Base-by-base conservation (phyloP, 148 eudicot genomes). In the Salicornia ramosissima region DNA sequence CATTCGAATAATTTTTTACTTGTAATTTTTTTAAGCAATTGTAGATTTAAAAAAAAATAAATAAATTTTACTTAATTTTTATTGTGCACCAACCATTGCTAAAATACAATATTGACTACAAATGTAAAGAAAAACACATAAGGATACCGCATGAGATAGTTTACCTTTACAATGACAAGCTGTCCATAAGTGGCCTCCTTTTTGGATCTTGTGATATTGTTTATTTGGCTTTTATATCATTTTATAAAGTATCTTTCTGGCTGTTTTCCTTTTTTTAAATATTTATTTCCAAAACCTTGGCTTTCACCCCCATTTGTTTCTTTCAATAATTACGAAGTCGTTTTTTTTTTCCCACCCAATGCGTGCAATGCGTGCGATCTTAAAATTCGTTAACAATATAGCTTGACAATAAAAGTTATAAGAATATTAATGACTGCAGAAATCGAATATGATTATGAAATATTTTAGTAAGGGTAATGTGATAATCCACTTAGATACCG, bases 91-190 rank as follows among this genome's bases (percentile, higher is more conserved):
- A 43, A 43, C 47, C 13, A 10, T 6, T 1, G 47, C 47, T 43
- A 43, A 43, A 59, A 30, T 30, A 8, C n/a, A 43, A 59, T 29
- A 30, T 51, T 51, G 19, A 21, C 29, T 46, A 26, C 16, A 46
- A 14, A 19, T 26, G 26, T 1, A 24, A 28, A 46, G 46, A 59
- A 42, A 52, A 9, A 33, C n/a, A 49, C 74, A 28, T n/a, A n/a
- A n/a, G n/a, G n/a, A n/a, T n/a, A n/a, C n/a, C n/a, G 46, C 56
- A 22, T 42, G 21, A 47, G n/a, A 25, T 56, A 28, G 16, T 1
- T 60, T 0, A 0, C 64, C 49, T 60, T 61, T 61, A 61, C 67
- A 71, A 30, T 45, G 56, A 71, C 74, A 60, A 71, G 61, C 75
- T 50, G 68, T 62, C 58, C 24, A 22, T 24, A 47, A 31, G 59